phyloP scores from a whole-genome alignment of 768 basidiomycete genomes.

The Lactarius hengduanensis region DNA sequence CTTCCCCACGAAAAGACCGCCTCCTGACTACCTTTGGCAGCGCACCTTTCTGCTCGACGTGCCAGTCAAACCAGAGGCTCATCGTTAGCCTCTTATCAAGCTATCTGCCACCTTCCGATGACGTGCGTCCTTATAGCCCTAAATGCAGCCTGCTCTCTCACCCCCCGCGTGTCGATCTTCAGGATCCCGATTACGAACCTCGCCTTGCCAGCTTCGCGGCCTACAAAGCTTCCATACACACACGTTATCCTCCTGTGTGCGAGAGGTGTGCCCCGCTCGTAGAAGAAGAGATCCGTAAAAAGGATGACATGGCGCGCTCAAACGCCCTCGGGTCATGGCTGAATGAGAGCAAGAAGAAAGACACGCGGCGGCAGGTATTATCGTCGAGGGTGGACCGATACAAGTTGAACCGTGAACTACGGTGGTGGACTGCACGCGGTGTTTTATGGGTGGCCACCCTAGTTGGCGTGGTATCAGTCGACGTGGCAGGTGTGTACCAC shows the following conservation, averaged over 20 bases:
- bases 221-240: constrained; percentile 72
- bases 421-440: constrained; percentile 71
- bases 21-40: constrained; percentile 60
- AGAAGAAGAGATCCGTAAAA: constrained; percentile 74
- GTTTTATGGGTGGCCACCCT: constrained; percentile 58
- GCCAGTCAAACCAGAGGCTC: constrained; percentile 91
- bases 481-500: constrained; percentile 45
- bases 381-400: constrained; percentile 43
- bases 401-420: constrained; percentile 48
- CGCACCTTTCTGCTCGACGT: constrained; percentile 79
- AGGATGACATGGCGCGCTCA: constrained; percentile 79
- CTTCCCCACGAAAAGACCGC: constrained; percentile 65
- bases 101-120: constrained; percentile 72
- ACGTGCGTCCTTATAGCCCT: constrained; percentile 48
- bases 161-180: constrained; percentile 14
- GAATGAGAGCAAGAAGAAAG: constrained; percentile 63
- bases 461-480: constrained; percentile 41
- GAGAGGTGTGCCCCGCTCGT: constrained; percentile 70
- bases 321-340: constrained; percentile 73
- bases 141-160: constrained; percentile 12
- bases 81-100: constrained; percentile 84
- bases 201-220: constrained; percentile 63
- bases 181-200: constrained; percentile 72
- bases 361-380: constrained; percentile 50
- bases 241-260: constrained; percentile 88